These are phyloP conservation scores for Heterobasidion parviporum DNA, from an alignment of 1,284 basidiomycete species.

Conservation along the genomic window DNA sequence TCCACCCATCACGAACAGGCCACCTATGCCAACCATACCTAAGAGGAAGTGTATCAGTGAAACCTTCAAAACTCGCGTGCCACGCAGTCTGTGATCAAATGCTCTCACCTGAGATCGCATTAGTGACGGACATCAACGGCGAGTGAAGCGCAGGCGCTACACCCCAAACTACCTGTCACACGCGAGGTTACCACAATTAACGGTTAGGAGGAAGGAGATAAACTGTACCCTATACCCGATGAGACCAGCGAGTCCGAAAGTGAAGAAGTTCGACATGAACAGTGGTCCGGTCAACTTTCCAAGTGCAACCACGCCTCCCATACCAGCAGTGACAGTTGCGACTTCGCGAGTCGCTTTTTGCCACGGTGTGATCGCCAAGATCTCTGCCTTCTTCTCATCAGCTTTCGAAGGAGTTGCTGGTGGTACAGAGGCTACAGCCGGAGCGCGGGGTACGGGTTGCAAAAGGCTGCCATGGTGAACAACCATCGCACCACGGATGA, in stretches of 20 bases:
- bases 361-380: constrained; percentile 71
- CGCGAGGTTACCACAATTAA: no score
- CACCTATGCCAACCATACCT: constrained; percentile 77
- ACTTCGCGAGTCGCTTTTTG: constrained; percentile 71
- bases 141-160: constrained; percentile 80
- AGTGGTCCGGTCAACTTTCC: constrained; percentile 71
- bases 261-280: constrained; percentile 83
- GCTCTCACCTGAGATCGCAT: constrained; percentile 60
- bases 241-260: constrained; percentile 73
- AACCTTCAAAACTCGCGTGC: background rate
- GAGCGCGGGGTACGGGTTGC: constrained; percentile 58
- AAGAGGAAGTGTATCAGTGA: constrained; percentile 7
- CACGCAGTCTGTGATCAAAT: background rate
- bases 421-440: constrained; percentile 36
- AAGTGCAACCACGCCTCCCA: constrained; percentile 63
- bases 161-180: constrained; percentile 58
- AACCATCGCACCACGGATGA: constrained; percentile 72
- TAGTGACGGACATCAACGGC: constrained; percentile 80
- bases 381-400: constrained; percentile 38
- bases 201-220: background rate
- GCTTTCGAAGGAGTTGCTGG: constrained; percentile 42
- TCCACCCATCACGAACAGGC: constrained; percentile 83
- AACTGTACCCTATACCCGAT: constrained; percentile 66
- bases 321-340: constrained; percentile 60
- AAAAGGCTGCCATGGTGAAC: constrained; percentile 61